Evolutionary conservation across 2,329 filamentous ascomycete genomes (phyloP), one percentile per base, ranked within the genome.

Genomic region (Trichoderma asperellum): DNA sequence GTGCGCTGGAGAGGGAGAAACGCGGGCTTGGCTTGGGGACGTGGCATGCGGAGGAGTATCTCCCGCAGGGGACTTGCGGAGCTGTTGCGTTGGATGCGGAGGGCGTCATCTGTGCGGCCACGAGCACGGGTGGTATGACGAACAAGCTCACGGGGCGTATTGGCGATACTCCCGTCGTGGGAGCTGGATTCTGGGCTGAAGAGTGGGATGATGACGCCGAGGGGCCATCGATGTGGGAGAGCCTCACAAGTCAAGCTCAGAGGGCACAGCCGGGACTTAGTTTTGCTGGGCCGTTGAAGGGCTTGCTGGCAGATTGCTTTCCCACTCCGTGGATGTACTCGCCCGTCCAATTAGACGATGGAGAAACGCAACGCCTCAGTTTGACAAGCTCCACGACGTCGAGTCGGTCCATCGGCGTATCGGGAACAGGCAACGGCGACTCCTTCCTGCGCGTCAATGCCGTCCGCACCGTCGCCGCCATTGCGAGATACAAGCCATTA

Each of bases 111-210:
- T 94, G 92, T 73, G 83, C 78, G n/a, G 88, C 87, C 0, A 90
- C 88, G 2, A 89, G 86, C 75, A 90, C 88, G 0, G 94, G 94
- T 5, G 94, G 94, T 0, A 78, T 97, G 78, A 97, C 94, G 27
- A 97, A 97, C 78, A 97, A 97, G 82, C 81, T 95, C 67, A 92
- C 92, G 0, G 94, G 93, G 0, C 84, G 94, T 24, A 90, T 97
- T 72, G 94, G 94, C 0, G 94, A 97, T 77, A 97, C 94, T 12
- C 93, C 94, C 0, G 91, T 91, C 0, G 82, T 94, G 0, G 94
- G 94, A 0, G 91, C 93, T 0, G 94, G 94, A 0, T 97, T 94
- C 79, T 97, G 93, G 93, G 93, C 94, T 0, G 94, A 96, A 77
- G 88, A 94, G 73, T 97, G 93, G 93, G 79, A 80, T 8, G 86